Conservation (phyloP, 2,329 filamentous ascomycete genomes). For the Proliferodiscus dingleyae region DNA sequence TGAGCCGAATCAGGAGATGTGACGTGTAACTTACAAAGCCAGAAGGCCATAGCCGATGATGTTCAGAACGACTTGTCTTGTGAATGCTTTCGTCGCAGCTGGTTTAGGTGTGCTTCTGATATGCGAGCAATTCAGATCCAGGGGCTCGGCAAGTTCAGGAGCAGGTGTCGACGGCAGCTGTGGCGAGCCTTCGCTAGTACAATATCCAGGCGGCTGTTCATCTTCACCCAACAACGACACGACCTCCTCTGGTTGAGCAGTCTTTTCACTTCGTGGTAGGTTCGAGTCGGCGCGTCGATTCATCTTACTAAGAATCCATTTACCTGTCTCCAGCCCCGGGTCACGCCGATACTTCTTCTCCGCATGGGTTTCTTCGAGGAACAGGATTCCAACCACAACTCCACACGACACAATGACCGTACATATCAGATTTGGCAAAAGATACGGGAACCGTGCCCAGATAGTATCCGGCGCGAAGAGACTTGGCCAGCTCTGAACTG, state of each 20-base stretch:
- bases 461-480: conserved; percentile 69
- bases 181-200: conserved; percentile 53
- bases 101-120: conserved; percentile 30
- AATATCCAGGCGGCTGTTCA: conserved; percentile 65
- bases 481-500: conserved; percentile 74
- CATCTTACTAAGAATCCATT: conserved; percentile 54
- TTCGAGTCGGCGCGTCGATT: conserved; percentile 27
- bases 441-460: conserved; percentile 83
- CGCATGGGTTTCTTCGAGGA: conserved; percentile 90
- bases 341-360: conserved; percentile 75
- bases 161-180: conserved; percentile 36
- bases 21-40: conserved; percentile 70
- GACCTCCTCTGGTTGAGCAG: conserved; percentile 36
- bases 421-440: conserved; percentile 89
- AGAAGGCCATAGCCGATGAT: conserved; percentile 88
- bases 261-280: conserved; percentile 35
- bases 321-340: conserved; percentile 69
- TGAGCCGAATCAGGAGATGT: conserved; percentile 5
- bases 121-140: conserved; percentile 30
- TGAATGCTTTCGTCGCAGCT: conserved; percentile 62
- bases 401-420: conserved; percentile 71
- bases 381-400: conserved; percentile 73
- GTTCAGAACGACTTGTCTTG: conserved; percentile 76
- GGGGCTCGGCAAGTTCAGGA: conserved; percentile 34
- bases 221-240: conserved; percentile 58